phyloP scores from a whole-genome alignment of 345 rosid species.

The Gossypium ekmanianum region DNA sequence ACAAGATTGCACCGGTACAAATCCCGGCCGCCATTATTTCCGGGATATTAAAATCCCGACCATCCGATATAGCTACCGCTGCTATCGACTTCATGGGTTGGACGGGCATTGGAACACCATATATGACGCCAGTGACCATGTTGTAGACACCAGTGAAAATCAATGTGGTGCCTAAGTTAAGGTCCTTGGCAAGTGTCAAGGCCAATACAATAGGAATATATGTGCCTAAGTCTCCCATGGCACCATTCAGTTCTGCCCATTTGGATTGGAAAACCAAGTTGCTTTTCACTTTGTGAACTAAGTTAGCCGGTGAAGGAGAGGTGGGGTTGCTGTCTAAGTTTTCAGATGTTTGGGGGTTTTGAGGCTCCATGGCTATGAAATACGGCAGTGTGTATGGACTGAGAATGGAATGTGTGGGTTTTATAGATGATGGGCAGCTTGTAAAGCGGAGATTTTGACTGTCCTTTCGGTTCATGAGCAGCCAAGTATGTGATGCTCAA shows the following conservation, averaged over 20 bases:
- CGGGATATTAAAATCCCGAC: conserved; percentile 53
- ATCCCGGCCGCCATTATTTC: conserved; percentile 84
- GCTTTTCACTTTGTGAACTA: conserved; percentile 32
- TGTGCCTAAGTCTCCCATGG: conserved; percentile 30
- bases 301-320: conserved; percentile 16
- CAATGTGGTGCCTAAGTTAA: no score
- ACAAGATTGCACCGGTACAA: conserved; percentile 39
- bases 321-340: not conserved
- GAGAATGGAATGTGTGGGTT: not conserved
- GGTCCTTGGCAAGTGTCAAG: no score
- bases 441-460: not conserved
- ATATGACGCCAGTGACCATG: conserved; percentile 62
- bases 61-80: conserved; percentile 58
- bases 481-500: no score
- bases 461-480: not conserved
- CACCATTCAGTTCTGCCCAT: conserved; percentile 72
- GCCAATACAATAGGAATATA: no score
- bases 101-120: conserved; percentile 62
- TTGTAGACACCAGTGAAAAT: conserved; percentile 57
- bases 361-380: not conserved
- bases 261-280: conserved; percentile 54
- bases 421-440: not conserved
- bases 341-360: not conserved
- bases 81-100: conserved; percentile 51
- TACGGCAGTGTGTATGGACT: not conserved